Base-by-base conservation (phyloP, 371 early-diverging fungal genomes). In the Homolaphlyctis polyrhiza region DNA sequence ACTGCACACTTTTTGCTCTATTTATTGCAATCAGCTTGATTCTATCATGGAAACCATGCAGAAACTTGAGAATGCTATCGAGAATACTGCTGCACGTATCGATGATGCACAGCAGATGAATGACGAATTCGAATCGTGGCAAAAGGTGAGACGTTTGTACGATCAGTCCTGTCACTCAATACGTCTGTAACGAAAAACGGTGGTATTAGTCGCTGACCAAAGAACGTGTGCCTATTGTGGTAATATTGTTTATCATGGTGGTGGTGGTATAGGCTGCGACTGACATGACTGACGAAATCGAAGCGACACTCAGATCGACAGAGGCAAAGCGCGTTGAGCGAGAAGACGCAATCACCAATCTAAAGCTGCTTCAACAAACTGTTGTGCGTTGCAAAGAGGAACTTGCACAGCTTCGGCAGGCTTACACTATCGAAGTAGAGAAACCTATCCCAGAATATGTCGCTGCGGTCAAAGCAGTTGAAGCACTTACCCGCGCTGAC, bases 401-500 rank as follows among this genome's bases (percentile, higher is more conserved):
- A 50, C 51, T 54, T 1, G 59, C 21, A 16, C 29, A 33, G 18
- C 45, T 70, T 35, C 14, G 43, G 30, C 34, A 63, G 14, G n/a
- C 36, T n/a, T 70, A 61, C 33, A 11, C 30, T 29, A 25, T 35
- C 1, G 68, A 66, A 27, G 35, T 73, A 13, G 64, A 58, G 18
- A 54, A 35, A 28, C 60, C 65, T 13, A 28, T 21, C 8, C 68
- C 68, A 1, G 25, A 49, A 8, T 35, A 65, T 13, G 11, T 32
- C 11, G 63, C 61, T 11, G 65, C 70, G 2, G 61, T 30, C 32
- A 54, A 59, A n/a, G 57, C 6, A 11, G 68, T 63, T 1, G 64
- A 66, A n/a, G 27, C 43, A 27, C 45, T 73, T 1, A 14, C 58
- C 1, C 35, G 64, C 57, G 54, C 39, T n/a, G 73, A 73, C 6